Evolutionary conservation across 2,329 filamentous ascomycete species (phyloP).

Genomic region (Didymella exigua): DNA sequence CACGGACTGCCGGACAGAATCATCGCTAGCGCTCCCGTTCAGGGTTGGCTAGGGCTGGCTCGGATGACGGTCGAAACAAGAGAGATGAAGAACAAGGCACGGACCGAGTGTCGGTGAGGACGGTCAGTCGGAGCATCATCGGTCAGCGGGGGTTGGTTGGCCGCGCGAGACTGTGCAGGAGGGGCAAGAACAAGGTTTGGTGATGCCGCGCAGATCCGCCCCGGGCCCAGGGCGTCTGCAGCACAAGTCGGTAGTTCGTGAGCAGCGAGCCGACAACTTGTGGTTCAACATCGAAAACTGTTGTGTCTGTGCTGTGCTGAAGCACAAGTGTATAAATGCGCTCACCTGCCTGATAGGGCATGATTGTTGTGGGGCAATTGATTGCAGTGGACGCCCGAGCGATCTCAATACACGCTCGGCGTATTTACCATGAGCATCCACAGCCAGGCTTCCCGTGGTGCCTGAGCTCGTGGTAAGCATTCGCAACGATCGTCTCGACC

Average conservation of each 20-base stretch:
- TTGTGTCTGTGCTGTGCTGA: constrained; percentile 8
- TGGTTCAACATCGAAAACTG: not conserved
- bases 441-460: constrained; percentile 38
- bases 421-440: constrained; percentile 38
- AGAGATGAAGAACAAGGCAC: constrained; percentile 15
- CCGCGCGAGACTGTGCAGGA: not conserved
- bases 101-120: constrained; percentile 16
- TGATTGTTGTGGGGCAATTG: constrained; percentile 7
- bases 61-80: constrained; percentile 16
- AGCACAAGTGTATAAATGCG: not conserved
- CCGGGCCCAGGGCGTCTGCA: not conserved
- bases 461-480: constrained; percentile 27
- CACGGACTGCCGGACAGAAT: constrained; percentile 11
- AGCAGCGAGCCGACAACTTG: not conserved
- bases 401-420: not conserved
- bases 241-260: not conserved
- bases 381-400: constrained; percentile 9
- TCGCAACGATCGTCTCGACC: constrained; percentile 24
- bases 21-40: constrained; percentile 7
- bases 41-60: constrained; percentile 6
- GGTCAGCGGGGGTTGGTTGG: constrained; percentile 7
- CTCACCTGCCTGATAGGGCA: constrained; percentile 10
- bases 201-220: constrained; percentile 12
- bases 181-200: constrained; percentile 2
- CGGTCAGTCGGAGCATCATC: constrained; percentile 1